phyloP scores from a whole-genome alignment of 2,329 filamentous ascomycete species.

The Bretziella fagacearum region DNA sequence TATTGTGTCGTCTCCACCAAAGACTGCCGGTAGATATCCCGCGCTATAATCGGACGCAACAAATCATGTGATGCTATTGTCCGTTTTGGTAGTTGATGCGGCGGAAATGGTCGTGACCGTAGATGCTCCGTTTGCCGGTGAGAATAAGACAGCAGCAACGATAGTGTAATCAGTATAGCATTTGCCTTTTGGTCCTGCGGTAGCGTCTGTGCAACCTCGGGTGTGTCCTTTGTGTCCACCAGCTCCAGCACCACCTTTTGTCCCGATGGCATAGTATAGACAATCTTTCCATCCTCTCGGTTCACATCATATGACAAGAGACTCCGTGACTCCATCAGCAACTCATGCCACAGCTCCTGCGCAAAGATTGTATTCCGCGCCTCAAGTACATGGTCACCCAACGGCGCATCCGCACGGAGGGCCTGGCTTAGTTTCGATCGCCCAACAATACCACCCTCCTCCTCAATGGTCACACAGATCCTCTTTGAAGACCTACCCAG shows the following conservation, averaged over 20 bases:
- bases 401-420: conserved; percentile 34
- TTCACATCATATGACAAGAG: conserved; percentile 55
- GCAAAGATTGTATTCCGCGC: conserved; percentile 66
- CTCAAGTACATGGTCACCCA: conserved; percentile 54
- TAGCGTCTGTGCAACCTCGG: conserved; percentile 20
- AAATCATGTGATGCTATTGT: conserved; percentile 31
- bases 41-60: conserved; percentile 34
- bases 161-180: conserved; percentile 47
- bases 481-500: conserved; percentile 36
- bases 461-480: conserved; percentile 49
- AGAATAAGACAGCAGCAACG: conserved; percentile 60
- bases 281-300: conserved; percentile 40
- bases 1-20: conserved; percentile 25
- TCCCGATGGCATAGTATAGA: conserved; percentile 36
- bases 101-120: conserved; percentile 40
- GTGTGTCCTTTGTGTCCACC: conserved; percentile 34
- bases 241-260: conserved; percentile 49
- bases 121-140: conserved; percentile 59
- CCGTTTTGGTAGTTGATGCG: conserved; percentile 23
- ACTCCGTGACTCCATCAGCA: conserved; percentile 62
- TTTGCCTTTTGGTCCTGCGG: conserved; percentile 41
- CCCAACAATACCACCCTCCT: conserved; percentile 40
- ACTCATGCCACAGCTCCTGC: conserved; percentile 79
- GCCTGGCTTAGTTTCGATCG: conserved; percentile 29
- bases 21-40: conserved; percentile 28